phyloP scores from a whole-genome alignment of 2,329 filamentous ascomycete species.

The Neospermospora avenae region DNA sequence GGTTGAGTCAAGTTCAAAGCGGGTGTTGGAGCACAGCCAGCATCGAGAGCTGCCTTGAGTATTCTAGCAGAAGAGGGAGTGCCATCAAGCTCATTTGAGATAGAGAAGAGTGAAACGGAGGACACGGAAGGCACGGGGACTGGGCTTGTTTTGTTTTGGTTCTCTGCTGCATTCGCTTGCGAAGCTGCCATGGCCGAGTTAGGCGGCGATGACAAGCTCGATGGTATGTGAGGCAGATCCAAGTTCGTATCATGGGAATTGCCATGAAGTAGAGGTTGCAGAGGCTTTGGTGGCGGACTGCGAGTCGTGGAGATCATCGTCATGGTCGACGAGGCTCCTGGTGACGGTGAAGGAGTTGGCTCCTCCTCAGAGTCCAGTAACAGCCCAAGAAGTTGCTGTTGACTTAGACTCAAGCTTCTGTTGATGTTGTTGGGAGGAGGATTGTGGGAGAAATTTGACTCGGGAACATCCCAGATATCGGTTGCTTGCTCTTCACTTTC shows the following conservation, averaged over 20 bases:
- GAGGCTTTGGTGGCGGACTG: not conserved
- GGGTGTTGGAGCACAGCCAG: not conserved
- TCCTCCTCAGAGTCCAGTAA: not conserved
- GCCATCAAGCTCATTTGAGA: not conserved
- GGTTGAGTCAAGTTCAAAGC: not conserved
- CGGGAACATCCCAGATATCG: not conserved
- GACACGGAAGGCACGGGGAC: not conserved
- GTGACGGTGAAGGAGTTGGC: not conserved
- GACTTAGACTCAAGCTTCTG: not conserved
- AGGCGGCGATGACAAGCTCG: not conserved
- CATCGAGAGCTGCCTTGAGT: not conserved
- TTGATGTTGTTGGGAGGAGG: not conserved
- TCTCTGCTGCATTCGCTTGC: not conserved
- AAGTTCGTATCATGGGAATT: not conserved
- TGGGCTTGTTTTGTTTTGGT: not conserved
- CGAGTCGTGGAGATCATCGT: not conserved
- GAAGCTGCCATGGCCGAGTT: not conserved
- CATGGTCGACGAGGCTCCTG: not conserved
- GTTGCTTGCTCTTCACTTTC: not conserved
- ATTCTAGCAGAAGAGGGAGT: not conserved
- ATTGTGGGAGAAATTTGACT: not conserved
- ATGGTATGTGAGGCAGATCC: not conserved
- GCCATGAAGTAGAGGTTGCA: not conserved
- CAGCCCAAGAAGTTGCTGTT: not conserved
- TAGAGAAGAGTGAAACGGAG: not conserved